Percentiles rank a stretch among this genome's conserved stretches.
phyloP scores from a whole-genome alignment of 2,329 filamentous ascomycete genomes.

The Chaetothyriales sp. region DNA sequence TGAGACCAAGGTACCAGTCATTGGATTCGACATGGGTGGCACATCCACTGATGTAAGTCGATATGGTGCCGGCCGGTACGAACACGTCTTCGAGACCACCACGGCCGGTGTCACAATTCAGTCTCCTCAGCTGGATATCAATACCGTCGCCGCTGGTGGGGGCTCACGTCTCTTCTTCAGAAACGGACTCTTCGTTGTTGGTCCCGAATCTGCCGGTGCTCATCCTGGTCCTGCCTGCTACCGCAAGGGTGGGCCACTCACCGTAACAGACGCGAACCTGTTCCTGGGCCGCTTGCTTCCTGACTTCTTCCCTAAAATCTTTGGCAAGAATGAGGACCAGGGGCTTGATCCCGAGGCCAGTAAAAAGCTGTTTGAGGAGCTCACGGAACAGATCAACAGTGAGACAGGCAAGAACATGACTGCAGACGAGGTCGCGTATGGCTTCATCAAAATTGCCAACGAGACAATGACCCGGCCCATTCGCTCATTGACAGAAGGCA shows the following conservation, averaged over 20 bases:
- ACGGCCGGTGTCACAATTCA: slow-evolving; percentile 91
- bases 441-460: slow-evolving; percentile 84
- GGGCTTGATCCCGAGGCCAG: slow-evolving; percentile 64
- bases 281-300: slow-evolving; percentile 74
- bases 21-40: slow-evolving; percentile 92
- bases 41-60: slow-evolving; percentile 84
- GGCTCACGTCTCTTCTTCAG: slow-evolving; percentile 57
- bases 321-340: slow-evolving; percentile 77
- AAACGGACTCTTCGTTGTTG: slow-evolving; percentile 82
- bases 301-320: slow-evolving; percentile 92
- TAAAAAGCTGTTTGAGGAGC: slow-evolving; percentile 55
- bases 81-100: slow-evolving; percentile 88
- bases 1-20: slow-evolving; percentile 66
- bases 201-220: slow-evolving; percentile 78
- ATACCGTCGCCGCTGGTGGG: slow-evolving; percentile 83
- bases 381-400: slow-evolving; percentile 62
- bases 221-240: slow-evolving; percentile 89
- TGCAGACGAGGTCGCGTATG: slow-evolving; percentile 72
- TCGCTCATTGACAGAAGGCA: slow-evolving; percentile 76
- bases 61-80: slow-evolving; percentile 71
- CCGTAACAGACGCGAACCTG: slow-evolving; percentile 83
- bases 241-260: slow-evolving; percentile 75
- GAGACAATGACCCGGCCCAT: slow-evolving; percentile 87
- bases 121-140: slow-evolving; percentile 83
- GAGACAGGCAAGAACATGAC: slow-evolving; percentile 52